Conservation (phyloP, 176 grass and related monocot species). For the Aegilops bicornis region DNA sequence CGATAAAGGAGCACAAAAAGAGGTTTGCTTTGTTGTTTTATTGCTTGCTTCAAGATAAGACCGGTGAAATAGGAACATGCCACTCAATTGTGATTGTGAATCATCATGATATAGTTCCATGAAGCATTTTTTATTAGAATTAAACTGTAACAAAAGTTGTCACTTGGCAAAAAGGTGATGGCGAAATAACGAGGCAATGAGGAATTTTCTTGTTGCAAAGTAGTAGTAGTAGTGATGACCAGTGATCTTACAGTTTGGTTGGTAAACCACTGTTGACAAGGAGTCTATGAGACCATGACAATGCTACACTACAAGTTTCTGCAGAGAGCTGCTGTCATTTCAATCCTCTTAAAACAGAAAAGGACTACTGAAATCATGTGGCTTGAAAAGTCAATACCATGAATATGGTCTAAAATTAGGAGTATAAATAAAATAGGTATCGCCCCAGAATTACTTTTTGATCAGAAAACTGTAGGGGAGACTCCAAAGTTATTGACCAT, state of each 20-base stretch:
- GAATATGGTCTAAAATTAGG: background rate
- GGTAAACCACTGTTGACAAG: background rate
- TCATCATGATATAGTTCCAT: background rate
- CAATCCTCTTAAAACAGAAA: background rate
- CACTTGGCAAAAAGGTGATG: background rate
- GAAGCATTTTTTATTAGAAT: background rate
- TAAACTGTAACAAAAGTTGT: background rate
- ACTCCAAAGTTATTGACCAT: background rate
- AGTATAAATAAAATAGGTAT: background rate
- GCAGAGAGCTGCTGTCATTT: conserved; percentile 7
- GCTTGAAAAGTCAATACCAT: too few relatives aligned
- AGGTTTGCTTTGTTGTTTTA: background rate
- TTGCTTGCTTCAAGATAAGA: conserved; percentile 16
- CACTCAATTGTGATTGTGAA: background rate
- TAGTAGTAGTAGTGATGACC: background rate
- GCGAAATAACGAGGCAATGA: background rate
- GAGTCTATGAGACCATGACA: background rate
- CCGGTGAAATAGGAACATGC: background rate
- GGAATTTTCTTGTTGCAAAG: conserved; percentile 25
- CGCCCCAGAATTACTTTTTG: background rate
- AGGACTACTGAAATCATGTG: background rate
- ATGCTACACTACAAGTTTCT: background rate
- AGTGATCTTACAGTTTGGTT: conserved; percentile 16
- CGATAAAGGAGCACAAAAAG: background rate
- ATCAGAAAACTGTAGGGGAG: too few relatives aligned